Percentiles rank a stretch among this genome's conserved stretches.
Evolutionary conservation across 2,329 filamentous ascomycete genomes (phyloP).

Genomic region (Hymenoscyphus fraxineus): DNA sequence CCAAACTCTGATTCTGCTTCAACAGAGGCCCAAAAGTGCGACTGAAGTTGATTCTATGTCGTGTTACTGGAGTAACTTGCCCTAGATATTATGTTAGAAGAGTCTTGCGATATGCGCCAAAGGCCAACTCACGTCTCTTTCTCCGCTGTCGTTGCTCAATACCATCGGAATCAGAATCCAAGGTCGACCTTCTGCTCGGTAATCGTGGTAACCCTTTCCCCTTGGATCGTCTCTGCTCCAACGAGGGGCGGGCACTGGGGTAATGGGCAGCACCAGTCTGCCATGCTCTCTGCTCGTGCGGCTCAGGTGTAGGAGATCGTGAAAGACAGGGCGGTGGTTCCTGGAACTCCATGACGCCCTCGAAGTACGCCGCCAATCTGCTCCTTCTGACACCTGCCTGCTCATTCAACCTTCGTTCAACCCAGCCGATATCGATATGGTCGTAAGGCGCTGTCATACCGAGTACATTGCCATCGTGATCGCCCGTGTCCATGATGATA

Average conservation of each 20-base stretch:
- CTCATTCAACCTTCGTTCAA: constrained; percentile 17
- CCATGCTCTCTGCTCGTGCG: constrained; percentile 4
- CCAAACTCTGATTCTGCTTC: not conserved
- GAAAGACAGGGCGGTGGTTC: constrained; percentile 14
- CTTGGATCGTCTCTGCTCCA: constrained; percentile 4
- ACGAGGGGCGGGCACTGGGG: not conserved
- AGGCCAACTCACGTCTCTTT: constrained; percentile 10
- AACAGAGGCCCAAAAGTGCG: not conserved
- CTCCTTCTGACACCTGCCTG: constrained; percentile 12
- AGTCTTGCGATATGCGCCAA: not conserved
- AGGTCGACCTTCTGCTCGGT: constrained; percentile 6
- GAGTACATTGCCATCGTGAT: constrained; percentile 1
- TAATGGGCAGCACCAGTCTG: not conserved
- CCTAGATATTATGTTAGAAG: constrained; percentile 11
- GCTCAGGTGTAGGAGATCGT: constrained; percentile 13
- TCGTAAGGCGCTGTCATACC: constrained; percentile 12
- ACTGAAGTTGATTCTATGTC: constrained; percentile 1
- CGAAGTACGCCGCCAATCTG: constrained; percentile 17
- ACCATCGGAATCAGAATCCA: constrained; percentile 13
- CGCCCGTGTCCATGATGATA: constrained; percentile 13
- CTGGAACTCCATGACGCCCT: constrained; percentile 19
- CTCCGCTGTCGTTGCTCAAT: constrained; percentile 1
- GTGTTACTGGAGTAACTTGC: constrained; percentile 9
- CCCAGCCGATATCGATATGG: constrained; percentile 15
- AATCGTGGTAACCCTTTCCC: constrained; percentile 6